A percentile compares a stretch with the other conserved stretches of the same genome.
Conservation (phyloP, 352 stramenopile species). For the Phytopythium mirpurense region DNA sequence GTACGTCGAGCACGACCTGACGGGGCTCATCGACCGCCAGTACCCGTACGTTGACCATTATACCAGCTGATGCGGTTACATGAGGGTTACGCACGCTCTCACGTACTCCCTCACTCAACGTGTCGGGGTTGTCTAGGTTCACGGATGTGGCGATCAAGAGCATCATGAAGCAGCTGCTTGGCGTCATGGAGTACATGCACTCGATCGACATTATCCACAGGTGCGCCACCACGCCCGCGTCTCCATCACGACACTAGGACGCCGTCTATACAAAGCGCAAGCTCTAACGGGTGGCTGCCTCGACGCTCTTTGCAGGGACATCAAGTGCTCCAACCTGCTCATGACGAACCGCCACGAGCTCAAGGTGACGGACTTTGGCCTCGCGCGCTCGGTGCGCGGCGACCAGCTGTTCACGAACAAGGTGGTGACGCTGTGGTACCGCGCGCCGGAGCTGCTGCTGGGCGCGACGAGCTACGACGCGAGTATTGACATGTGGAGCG, state of each 20-base stretch:
- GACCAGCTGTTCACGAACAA: conserved; percentile 94
- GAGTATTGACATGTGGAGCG: conserved; percentile 95
- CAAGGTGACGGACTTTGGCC: conserved; percentile 84
- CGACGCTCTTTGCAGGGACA: conserved; percentile 36
- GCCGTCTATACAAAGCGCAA: too few relatives aligned
- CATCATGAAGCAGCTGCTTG: conserved; percentile 81
- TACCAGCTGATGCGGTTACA: too few relatives aligned
- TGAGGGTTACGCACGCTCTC: background rate
- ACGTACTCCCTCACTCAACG: background rate
- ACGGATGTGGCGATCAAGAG: conserved; percentile 83
- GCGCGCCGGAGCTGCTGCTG: conserved; percentile 91
- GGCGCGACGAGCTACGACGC: conserved; percentile 91
- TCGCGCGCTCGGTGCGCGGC: conserved; percentile 78
- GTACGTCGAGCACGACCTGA: conserved; percentile 89
- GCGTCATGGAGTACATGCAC: conserved; percentile 88
- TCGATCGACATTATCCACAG: conserved; percentile 84
- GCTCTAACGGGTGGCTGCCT: background rate
- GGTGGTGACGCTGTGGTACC: conserved; percentile 95
- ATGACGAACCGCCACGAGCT: conserved; percentile 75
- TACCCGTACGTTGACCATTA: conserved; percentile 59
- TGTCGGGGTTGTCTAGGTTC: conserved; percentile 40
- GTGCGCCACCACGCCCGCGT: conserved; percentile 16
- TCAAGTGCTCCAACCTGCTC: conserved; percentile 92
- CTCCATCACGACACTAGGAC: background rate
- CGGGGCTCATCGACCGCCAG: conserved; percentile 81